phyloP scores from a whole-genome alignment of 352 stramenopile species.

The Detonula confervacea region DNA sequence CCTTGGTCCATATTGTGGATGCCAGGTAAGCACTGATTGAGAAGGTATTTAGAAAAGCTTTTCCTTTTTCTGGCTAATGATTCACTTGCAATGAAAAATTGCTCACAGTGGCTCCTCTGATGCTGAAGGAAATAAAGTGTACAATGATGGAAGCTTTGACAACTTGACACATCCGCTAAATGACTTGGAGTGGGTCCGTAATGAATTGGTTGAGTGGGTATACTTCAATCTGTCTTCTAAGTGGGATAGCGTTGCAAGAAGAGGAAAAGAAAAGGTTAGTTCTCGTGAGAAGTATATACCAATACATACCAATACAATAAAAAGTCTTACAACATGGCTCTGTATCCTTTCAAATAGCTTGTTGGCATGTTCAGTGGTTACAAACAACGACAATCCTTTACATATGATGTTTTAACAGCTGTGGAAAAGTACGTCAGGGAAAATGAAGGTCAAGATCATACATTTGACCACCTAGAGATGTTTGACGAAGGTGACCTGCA shows the following conservation, averaged over 20 bases:
- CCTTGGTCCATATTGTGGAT: constrained; percentile 85
- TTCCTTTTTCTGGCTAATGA: no score
- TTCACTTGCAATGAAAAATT: no score
- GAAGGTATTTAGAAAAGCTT: no score
- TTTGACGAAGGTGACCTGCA: constrained; percentile 82
- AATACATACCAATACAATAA: no score
- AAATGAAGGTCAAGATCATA: constrained; percentile 48
- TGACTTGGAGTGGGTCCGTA: constrained; percentile 65
- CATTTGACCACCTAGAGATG: constrained; percentile 65
- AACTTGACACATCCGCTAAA: constrained; percentile 33
- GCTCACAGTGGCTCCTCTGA: constrained; percentile 79
- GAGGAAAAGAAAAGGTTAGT: constrained; percentile 65
- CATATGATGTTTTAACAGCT: constrained; percentile 60
- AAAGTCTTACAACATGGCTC: not conserved
- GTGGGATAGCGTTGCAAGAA: constrained; percentile 72
- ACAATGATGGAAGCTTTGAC: constrained; percentile 21
- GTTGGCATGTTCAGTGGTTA: constrained; percentile 84
- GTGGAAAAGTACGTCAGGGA: constrained; percentile 73
- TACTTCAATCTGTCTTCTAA: constrained; percentile 80
- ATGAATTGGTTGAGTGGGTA: constrained; percentile 85
- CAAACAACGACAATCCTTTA: constrained; percentile 69
- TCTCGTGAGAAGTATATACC: not conserved
- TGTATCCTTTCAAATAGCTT: constrained; percentile 62
- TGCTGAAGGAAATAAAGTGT: constrained; percentile 75
- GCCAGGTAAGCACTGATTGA: no score